phyloP scores from a whole-genome alignment of 2,329 filamentous ascomycete species.

The Pestalotiopsis sp. region DNA sequence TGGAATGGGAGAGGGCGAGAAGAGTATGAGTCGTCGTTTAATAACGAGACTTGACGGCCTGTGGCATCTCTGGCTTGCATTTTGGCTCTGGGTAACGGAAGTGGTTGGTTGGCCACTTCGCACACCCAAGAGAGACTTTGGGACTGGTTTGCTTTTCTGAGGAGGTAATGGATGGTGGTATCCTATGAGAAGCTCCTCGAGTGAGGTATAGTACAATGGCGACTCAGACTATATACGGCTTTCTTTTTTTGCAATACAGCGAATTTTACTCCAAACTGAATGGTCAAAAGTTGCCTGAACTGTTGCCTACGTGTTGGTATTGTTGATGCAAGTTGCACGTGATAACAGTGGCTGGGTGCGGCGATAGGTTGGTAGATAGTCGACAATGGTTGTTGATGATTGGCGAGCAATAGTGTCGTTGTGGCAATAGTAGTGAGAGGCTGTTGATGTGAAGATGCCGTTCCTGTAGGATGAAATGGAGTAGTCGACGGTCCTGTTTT shows the following conservation, averaged over 20 bases:
- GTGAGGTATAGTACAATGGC: neutral
- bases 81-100: slow-evolving; percentile 21
- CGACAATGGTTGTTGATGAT: too few relatives aligned
- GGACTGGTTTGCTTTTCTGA: neutral
- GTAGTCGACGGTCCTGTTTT: neutral
- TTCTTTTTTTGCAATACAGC: neutral
- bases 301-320: neutral
- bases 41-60: slow-evolving; percentile 60
- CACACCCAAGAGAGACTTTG: neutral
- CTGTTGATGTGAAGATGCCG: neutral
- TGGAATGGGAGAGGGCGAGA: slow-evolving; percentile 34
- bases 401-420: too few relatives aligned
- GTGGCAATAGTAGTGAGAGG: too few relatives aligned
- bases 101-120: neutral
- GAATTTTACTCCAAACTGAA: neutral
- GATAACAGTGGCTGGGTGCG: too few relatives aligned
- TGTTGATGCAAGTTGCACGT: neutral
- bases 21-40: slow-evolving; percentile 54
- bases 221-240: neutral
- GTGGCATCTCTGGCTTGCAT: slow-evolving; percentile 61
- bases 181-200: slow-evolving; percentile 13
- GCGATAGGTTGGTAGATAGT: too few relatives aligned
- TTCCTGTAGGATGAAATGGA: slow-evolving; percentile 14
- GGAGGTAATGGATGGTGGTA: slow-evolving; percentile 9
- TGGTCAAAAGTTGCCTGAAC: neutral